Evolutionary conservation across 1,139 yeast species (phyloP).

Genomic region (Yamadazyma sp.): DNA sequence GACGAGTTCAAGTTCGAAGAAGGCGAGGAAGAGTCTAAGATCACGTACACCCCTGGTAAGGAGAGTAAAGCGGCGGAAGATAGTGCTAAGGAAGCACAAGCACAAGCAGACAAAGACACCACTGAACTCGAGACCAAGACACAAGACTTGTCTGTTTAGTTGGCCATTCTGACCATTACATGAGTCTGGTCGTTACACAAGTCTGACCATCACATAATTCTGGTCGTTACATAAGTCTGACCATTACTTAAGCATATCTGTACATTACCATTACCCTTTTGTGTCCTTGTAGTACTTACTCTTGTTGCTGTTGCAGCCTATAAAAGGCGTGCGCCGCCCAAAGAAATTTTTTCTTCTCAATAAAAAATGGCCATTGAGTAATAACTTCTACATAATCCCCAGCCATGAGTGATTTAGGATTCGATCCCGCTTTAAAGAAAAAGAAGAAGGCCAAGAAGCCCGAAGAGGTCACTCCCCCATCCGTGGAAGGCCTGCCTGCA

Average conservation of each 20-base stretch:
- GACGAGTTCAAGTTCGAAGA: conserved; percentile 48
- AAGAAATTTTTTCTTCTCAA: conserved; percentile 12
- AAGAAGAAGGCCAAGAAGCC: conserved; percentile 71
- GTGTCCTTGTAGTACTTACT: too few species aligned
- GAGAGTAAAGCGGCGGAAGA: conserved; percentile 51
- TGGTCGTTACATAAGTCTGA: too few species aligned
- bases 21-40: conserved; percentile 45
- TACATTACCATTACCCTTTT: not conserved
- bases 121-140: conserved; percentile 13
- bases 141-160: conserved; percentile 5
- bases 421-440: conserved; percentile 78
- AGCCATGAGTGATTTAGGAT: conserved; percentile 62
- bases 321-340: conserved; percentile 7
- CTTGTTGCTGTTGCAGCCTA: too few species aligned
- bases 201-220: too few species aligned
- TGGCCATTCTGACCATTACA: conserved; percentile 3
- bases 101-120: too few species aligned
- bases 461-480: conserved; percentile 38
- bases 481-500: conserved; percentile 26
- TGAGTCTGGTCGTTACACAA: too few species aligned
- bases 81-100: conserved; percentile 33
- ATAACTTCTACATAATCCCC: conserved; percentile 1
- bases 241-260: not conserved
- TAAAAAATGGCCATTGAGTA: conserved; percentile 9
- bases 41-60: conserved; percentile 48